Base-by-base conservation (phyloP, 208 protist genomes). In the Acanthamoeba healyi region DNA sequence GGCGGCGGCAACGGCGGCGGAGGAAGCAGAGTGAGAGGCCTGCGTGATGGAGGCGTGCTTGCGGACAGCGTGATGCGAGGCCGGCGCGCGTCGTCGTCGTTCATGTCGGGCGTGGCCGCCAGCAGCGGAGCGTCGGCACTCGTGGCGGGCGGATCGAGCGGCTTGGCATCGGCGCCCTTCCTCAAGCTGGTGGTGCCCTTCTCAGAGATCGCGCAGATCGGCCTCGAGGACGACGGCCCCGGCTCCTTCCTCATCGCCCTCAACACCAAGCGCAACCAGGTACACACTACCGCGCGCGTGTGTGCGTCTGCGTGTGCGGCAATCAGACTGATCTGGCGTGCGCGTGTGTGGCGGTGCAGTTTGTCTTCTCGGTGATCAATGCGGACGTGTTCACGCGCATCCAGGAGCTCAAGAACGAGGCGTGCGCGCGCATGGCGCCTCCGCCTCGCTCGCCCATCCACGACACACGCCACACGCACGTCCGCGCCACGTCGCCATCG, bases 251-350 rank as follows among this genome's bases (percentile, higher is more conserved):
- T 86, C 10, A 86, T 86, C 40, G 40, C 77, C 49, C 40, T 86
- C 6, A 86, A 86, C 77, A 86, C 77, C 29, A 86, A 86, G 49
- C 34, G 77, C 26, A 86, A 86, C 49, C 77, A 86, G 72, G 72
- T 82, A 36, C 29, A n/a, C n/a, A n/a, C 42, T 54, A 54, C 29
- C 3, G 5, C 42, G 72, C 29, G 24, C 40, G 29, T 19, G 15
- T 82, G 15, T 82, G 72, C 40, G 12, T 5, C 17, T 82, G 42
- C 6, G 3, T 14, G 29, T 38, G 34, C 10, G n/a, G 3, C 29
- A 14, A 19, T 72, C 19, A 65, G 29, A 72, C 34, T 72, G 44
- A 49, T 12, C 4, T 12, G 12, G 12, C 44, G 12, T 12, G 12
- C 44, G 44, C 44, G 44, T 17, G 58, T 34, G 58, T 17, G 19